Base-by-base conservation (phyloP, 352 stramenopile species). In the Phytopythium cucurbitacearum region DNA sequence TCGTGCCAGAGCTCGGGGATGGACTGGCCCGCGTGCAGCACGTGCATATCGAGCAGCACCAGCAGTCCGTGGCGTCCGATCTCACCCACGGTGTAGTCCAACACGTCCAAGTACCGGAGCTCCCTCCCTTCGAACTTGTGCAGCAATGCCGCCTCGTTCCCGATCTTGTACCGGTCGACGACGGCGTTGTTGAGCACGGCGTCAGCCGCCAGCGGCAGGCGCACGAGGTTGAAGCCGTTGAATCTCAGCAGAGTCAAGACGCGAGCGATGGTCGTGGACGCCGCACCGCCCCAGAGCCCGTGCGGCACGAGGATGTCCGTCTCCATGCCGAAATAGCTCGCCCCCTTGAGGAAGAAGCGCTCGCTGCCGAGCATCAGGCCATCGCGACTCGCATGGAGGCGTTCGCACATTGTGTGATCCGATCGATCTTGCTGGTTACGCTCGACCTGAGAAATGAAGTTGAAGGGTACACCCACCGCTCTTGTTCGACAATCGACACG, bases 281-380 rank as follows among this genome's bases (percentile, higher is more conserved):
- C 53, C 5, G 48, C 40, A n/a, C 76, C 76, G 11, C 76, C 73
- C 76, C 76, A 87, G 16, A 87, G 63, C 21, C 76, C 76, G 40
- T 88, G 76, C 1, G 72, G 72, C 15, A 79, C 72, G 39, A 70
- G 58, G 57, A 85, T 85, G 47, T 83, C 67, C 11, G 56, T 80
- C 55, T 88, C 76, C 69, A 88, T 74, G 12, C 76, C 76, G 53
- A 88, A 88, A 54, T 65, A 85, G 48, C 64, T 88, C 37, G 57
- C 70, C 38, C 76, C 76, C 37, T 88, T 88, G 53, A 88, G 35
- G 35, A 45, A 60, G 60, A 88, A 85, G 10, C 28, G 62, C 28
- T 41, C 12, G 13, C 51, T 53, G 47, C 72, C 51, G 15, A 83
- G 60, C 60, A 50, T 75, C 16, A 86, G 37, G 56, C 59, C 56